Conservation (phyloP, 2,329 filamentous ascomycete species). For the Lachnellula subtilissima region DNA sequence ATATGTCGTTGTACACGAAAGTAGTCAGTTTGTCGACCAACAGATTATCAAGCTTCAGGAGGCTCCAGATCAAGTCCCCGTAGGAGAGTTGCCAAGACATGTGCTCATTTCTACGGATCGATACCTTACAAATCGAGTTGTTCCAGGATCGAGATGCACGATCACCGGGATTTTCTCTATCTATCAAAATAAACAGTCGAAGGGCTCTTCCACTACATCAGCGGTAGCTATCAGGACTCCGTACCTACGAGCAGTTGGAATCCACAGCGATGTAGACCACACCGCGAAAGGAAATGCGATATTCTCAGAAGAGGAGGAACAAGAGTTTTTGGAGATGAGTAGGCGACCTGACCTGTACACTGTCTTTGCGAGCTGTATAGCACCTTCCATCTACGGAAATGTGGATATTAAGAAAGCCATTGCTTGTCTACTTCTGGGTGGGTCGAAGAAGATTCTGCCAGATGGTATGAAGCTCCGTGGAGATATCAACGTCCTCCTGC, state of each 20-base stretch:
- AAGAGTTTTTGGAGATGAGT: constrained; percentile 90
- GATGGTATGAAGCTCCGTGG: constrained; percentile 97
- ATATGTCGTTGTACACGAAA: constrained; percentile 93
- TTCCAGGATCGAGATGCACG: constrained; percentile 90
- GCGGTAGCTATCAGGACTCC: constrained; percentile 95
- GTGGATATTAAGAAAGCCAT: constrained; percentile 96
- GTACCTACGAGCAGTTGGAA: constrained; percentile 87
- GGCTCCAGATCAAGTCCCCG: constrained; percentile 93
- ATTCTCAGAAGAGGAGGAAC: constrained; percentile 93
- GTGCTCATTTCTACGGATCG: constrained; percentile 95
- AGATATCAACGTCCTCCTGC: constrained; percentile 94
- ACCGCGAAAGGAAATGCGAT: constrained; percentile 77
- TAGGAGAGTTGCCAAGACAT: constrained; percentile 90
- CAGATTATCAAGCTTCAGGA: constrained; percentile 98
- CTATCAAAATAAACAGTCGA: constrained; percentile 86
- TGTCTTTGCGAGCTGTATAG: constrained; percentile 85
- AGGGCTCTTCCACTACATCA: constrained; percentile 65
- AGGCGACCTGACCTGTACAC: constrained; percentile 88
- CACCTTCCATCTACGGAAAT: constrained; percentile 96
- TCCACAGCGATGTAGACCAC: constrained; percentile 85
- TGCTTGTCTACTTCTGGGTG: constrained; percentile 85
- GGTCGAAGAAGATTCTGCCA: constrained; percentile 94
- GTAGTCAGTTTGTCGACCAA: constrained; percentile 91
- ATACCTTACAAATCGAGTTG: constrained; percentile 90
- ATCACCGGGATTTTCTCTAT: constrained; percentile 98